Evolutionary conservation across 2,329 filamentous ascomycete species (phyloP).

Genomic region (Ophiostoma angusticollis): DNA sequence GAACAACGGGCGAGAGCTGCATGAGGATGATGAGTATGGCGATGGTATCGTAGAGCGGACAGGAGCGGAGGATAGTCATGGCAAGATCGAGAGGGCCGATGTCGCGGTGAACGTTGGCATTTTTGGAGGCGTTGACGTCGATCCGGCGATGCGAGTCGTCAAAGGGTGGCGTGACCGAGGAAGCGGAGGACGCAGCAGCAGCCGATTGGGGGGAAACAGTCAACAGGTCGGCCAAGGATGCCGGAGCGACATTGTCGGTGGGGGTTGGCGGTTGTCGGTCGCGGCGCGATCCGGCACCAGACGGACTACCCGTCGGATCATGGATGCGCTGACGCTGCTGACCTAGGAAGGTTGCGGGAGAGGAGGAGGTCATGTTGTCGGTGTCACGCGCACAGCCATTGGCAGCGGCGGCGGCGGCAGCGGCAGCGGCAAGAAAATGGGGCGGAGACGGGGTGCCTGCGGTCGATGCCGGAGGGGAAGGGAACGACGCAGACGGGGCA

Average conservation of each 20-base stretch:
- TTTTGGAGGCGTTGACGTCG: slow-evolving; percentile 57
- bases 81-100: slow-evolving; percentile 63
- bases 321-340: slow-evolving; percentile 10
- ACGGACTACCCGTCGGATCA: neutral
- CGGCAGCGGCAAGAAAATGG: slow-evolving; percentile 3
- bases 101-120: slow-evolving; percentile 54
- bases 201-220: slow-evolving; percentile 14
- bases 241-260: slow-evolving; percentile 29
- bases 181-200: slow-evolving; percentile 18
- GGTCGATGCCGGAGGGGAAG: neutral
- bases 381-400: slow-evolving; percentile 14
- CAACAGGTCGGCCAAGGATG: slow-evolving; percentile 40
- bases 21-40: slow-evolving; percentile 93
- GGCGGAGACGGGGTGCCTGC: neutral
- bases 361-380: slow-evolving; percentile 16
- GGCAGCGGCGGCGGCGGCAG: slow-evolving; percentile 11
- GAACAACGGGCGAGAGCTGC: slow-evolving; percentile 75
- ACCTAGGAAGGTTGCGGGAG: neutral
- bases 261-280: neutral
- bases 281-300: neutral
- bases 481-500: neutral
- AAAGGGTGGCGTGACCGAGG: slow-evolving; percentile 19
- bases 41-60: slow-evolving; percentile 87
- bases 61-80: slow-evolving; percentile 76
- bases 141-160: slow-evolving; percentile 49